Base-by-base conservation (phyloP, 495 filamentous ascomycete species). In the Penicillium soppii region DNA sequence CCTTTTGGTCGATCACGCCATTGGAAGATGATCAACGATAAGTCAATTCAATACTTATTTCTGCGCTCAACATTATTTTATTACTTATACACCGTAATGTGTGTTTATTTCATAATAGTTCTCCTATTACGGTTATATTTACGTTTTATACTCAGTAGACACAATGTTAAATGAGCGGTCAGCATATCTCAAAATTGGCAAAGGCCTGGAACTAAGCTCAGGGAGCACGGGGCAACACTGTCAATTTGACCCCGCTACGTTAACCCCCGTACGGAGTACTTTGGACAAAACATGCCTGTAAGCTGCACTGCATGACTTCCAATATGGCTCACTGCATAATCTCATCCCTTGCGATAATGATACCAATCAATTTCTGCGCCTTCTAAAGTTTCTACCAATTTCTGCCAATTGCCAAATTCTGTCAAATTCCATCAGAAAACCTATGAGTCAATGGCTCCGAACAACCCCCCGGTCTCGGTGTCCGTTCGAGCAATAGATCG, bases 151-250 rank as follows among this genome's bases (percentile, higher is more conserved):
- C n/a, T n/a, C n/a, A n/a, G n/a, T n/a, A n/a, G n/a, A n/a, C n/a
- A n/a, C n/a, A n/a, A n/a, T n/a, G n/a, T n/a, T n/a, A n/a, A 17
- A 47, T 47, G 44, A 47, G 44, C 44, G 30, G 44, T 36, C 44
- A 47, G 9, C 6, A 32, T 13, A n/a, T 7, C 22, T 8, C 9
- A 27, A n/a, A 43, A 19, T 7, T 4, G 40, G 23, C 7, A 7
- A 32, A 32, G 4, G 10, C 29, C 3, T 32, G 29, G 29, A 12
- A 32, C 29, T 12, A 27, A 30, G 5, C 4, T 15, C 13, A 43
- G 15, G 21, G 43, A 36, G 43, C 33, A 35, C 30, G 29, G 43
- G 29, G 30, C 43, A 23, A 46, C 30, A 17, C 15, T 43, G 44
- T 17, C 44, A 47, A 47, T 33, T 25, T 26, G 30, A 37, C 44